Evolutionary conservation across 2,329 filamentous ascomycete genomes (phyloP), one percentile per base, ranked within the genome.

Genomic region (Esteya vermicola): DNA sequence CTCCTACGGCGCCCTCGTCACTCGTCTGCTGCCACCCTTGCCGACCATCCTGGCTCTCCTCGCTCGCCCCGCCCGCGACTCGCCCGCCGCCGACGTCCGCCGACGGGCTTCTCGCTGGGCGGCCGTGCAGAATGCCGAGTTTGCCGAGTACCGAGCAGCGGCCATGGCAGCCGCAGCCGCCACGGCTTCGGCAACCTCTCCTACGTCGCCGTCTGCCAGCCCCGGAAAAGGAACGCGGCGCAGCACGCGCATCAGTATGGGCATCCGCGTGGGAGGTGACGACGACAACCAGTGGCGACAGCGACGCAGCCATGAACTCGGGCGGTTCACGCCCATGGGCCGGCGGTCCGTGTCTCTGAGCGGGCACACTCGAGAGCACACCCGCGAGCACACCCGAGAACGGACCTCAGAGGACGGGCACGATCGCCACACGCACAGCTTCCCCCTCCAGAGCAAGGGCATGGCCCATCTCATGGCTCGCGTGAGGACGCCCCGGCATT

Each of bases 1-100:
- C 56, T 94, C 86, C 0, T 95, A 95, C 56, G 91, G 91, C 33
- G 84, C 85, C 5, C 71, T 94, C 52, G 73, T 96, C 30, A 77
- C 85, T 3, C 76, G 72, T 1, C 75, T 80, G 42, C 68, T 93
- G 0, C 84, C 85, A 0, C 65, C 75, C 0, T 59, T 79, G 27
- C 55, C 63, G 10, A 57, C 65, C 0, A 72, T 93, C 22, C 58
- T 85, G 20, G 56, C 65, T 2, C 58, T 69, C 1, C 85, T 91
- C 48, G 53, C 60, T 8, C 55, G 60, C 0, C 69, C 75, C 0
- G 47, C 59, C 4, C 50, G 55, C n/a, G 74, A 68, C 30, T 76
- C 76, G 0, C 58, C 75, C 5, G 69, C 76, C 0, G 69, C 76
- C 13, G 80, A 85, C 50, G 82, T 93, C 36, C 65, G 80, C 3